Percentiles rank a stretch among this genome's conserved stretches.
phyloP scores from a whole-genome alignment of 2,329 filamentous ascomycete species.

The Lachnellula subtilissima region DNA sequence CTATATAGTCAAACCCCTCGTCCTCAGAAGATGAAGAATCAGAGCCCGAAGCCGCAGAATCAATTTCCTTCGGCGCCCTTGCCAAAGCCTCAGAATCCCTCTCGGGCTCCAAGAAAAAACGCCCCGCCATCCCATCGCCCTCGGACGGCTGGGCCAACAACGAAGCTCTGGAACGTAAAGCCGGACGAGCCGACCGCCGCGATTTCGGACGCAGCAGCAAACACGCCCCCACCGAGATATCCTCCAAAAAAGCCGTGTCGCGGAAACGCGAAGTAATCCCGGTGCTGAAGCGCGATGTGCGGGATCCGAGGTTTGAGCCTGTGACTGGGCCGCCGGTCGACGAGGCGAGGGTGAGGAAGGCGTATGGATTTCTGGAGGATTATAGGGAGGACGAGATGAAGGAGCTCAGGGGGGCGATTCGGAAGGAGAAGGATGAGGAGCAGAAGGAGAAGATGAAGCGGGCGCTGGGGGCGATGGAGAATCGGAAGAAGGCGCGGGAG shows the following conservation, averaged over 20 bases:
- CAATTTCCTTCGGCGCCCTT: constrained; percentile 84
- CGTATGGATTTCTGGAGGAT: constrained; percentile 83
- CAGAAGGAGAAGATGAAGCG: constrained; percentile 68
- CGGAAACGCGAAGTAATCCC: constrained; percentile 70
- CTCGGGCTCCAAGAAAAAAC: constrained; percentile 26
- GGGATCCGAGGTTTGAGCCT: constrained; percentile 87
- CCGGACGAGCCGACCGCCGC: constrained; percentile 35
- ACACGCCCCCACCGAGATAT: constrained; percentile 79
- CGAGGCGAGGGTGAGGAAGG: constrained; percentile 56
- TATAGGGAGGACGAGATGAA: constrained; percentile 82
- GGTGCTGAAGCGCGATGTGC: constrained; percentile 52
- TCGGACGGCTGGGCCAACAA: constrained; percentile 32
- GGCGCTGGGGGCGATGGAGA: constrained; percentile 72
- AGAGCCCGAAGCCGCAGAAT: constrained; percentile 36
- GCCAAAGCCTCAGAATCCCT: constrained; percentile 78
- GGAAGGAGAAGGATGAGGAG: constrained; percentile 59
- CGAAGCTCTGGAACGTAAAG: constrained; percentile 39
- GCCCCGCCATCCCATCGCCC: constrained; percentile 35
- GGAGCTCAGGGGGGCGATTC: constrained; percentile 64
- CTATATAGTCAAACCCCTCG: background rate
- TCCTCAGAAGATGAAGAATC: constrained; percentile 15
- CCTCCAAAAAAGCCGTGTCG: constrained; percentile 78
- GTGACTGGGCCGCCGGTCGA: constrained; percentile 48
- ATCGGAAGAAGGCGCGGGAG: constrained; percentile 65
- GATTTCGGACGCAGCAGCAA: constrained; percentile 61